Evolutionary conservation across 164 flowering plant species (phyloP), one percentile per base, ranked within the genome.

Genomic region (Stephania japonica): DNA sequence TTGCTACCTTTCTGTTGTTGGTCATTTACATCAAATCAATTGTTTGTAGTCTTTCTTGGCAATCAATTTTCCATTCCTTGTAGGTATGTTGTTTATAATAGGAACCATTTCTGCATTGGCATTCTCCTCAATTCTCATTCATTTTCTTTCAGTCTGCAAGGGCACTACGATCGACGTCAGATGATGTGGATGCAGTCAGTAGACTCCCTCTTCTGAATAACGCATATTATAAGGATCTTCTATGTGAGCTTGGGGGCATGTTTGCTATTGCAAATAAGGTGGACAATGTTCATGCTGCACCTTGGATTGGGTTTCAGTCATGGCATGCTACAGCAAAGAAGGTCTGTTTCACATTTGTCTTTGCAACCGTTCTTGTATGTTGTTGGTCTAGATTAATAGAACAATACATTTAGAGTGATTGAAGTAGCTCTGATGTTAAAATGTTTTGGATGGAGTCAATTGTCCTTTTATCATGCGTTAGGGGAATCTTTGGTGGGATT

Each of bases 271-370:
- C 99, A 65, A 88, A 87, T 70, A 85, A 65, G 75, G 85, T 93
- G 78, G 99, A 95, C 76, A 78, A 83, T 75, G 83, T 93, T 84
- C 99, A 96, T 83, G 88, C 73, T 76, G 82, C 89, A 78, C 97
- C 99, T 72, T 96, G 99, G 99, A 93, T 96, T 79, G 99, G 99
- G 61, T 96, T 93, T 77, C 97, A 96, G 80, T 93, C 99, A 73
- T 96, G 98, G 98, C 93, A 76, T 78, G 92, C 99, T 72, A 76
- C 88, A 78, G 97, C 94, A 75, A 92, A 90, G 78, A 88, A 87
- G 94, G 98, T 93, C 85, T 47, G 53, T 74, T 42, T 75, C 71
- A 53, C 42, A 12, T 42, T 27, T 11, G 74, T 19, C 44, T 19
- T 2, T 14, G n/a, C 18, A 5, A 59, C 43, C 4, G n/a, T 16